A percentile compares a stretch with the other conserved stretches of the same genome.
Evolutionary conservation across 2,329 filamentous ascomycete species (phyloP).

Genomic region (Laburnicola sp.): DNA sequence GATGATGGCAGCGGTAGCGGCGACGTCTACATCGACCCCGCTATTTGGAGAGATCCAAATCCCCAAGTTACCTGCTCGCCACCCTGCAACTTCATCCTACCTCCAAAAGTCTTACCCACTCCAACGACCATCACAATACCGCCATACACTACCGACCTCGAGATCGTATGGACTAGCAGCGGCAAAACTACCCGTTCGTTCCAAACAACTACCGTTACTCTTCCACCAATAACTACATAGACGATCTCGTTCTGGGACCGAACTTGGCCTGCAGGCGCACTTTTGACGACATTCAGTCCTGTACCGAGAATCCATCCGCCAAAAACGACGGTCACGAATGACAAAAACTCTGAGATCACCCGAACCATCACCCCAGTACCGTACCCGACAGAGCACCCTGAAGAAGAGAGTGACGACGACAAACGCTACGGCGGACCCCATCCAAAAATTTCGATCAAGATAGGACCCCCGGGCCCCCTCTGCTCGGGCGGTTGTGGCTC

Average conservation of each 20-base stretch:
- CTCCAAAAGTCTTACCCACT: slow-evolving; percentile 5
- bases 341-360: slow-evolving; percentile 6
- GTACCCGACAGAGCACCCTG: slow-evolving; percentile 2
- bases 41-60: slow-evolving; percentile 3
- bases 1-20: slow-evolving; percentile 1
- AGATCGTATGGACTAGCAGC: slow-evolving; percentile 7
- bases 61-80: slow-evolving; percentile 8
- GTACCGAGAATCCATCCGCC: slow-evolving; percentile 4
- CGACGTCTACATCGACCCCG: slow-evolving; percentile 10
- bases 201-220: slow-evolving; percentile 7
- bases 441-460: slow-evolving; percentile 3
- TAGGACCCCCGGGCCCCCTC: slow-evolving; percentile 8
- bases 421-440: slow-evolving; percentile 1
- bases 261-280: not conserved
- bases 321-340: slow-evolving; percentile 2
- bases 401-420: slow-evolving; percentile 5
- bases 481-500: slow-evolving; percentile 6
- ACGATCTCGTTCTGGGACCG: slow-evolving; percentile 5
- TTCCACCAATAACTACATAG: slow-evolving; percentile 8
- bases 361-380: slow-evolving; percentile 6
- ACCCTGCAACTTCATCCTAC: slow-evolving; percentile 10
- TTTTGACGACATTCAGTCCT: slow-evolving; percentile 6
- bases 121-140: slow-evolving; percentile 9
- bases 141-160: slow-evolving; percentile 9
- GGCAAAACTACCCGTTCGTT: slow-evolving; percentile 5